A percentile compares a stretch with the other conserved stretches of the same genome.
Conservation (phyloP, 164 flowering plant species). For the Macadamia tetraphylla region DNA sequence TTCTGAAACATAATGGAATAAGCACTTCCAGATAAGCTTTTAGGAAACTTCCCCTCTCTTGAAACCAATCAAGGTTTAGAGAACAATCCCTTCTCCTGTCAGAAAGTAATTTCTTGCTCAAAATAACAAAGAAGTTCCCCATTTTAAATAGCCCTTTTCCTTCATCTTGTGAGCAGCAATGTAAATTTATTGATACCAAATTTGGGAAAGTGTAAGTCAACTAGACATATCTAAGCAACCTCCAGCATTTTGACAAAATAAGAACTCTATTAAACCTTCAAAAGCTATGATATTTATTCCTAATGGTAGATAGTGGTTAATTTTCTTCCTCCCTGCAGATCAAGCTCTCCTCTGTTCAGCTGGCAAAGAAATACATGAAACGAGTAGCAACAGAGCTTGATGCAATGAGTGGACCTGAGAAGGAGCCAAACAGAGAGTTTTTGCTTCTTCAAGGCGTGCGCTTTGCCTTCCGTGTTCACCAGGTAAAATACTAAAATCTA, state of each 20-base stretch:
- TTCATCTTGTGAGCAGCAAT: not conserved
- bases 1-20: not conserved
- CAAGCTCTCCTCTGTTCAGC: conserved; percentile 86
- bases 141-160: not conserved
- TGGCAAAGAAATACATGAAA: conserved; percentile 94
- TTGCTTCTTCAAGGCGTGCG: conserved; percentile 89
- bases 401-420: conserved; percentile 64
- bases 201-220: not conserved
- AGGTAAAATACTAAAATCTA: conserved; percentile 37
- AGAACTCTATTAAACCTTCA: not conserved
- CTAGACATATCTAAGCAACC: no score
- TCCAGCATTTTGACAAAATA: not conserved
- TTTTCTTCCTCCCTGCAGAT: conserved; percentile 46
- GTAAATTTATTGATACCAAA: not conserved
- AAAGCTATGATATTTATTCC: not conserved
- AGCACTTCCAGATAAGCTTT: not conserved
- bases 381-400: conserved; percentile 89
- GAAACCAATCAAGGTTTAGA: not conserved
- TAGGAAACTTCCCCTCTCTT: not conserved
- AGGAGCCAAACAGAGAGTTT: conserved; percentile 88
- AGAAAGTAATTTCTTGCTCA: no score
- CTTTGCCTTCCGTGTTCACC: conserved; percentile 98
- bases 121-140: no score
- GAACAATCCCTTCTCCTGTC: no score
- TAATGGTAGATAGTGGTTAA: not conserved